Conservation (phyloP, 139 green algal genomes). For the Yamagishiella unicocca region DNA sequence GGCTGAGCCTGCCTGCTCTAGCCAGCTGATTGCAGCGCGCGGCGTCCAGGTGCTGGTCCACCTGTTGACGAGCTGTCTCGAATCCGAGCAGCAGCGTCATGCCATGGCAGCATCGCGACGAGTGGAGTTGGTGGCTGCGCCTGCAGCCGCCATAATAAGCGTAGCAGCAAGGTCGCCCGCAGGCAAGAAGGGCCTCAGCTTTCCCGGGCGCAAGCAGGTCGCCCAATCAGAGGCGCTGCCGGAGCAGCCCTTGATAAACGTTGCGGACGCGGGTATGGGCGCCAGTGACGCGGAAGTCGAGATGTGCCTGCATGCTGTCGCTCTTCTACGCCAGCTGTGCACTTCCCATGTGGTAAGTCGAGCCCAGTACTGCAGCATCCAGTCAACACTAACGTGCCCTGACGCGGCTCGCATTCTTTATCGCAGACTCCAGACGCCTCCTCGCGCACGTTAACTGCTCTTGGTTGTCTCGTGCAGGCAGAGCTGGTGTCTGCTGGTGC, state of each 20-base stretch:
- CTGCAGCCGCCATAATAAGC: neutral
- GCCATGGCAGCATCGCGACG: too few relatives aligned
- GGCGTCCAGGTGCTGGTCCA: conserved; percentile 49
- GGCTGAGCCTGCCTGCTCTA: neutral
- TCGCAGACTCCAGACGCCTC: too few relatives aligned
- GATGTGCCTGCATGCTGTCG: neutral
- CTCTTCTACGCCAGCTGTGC: conserved; percentile 7
- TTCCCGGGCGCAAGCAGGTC: too few relatives aligned
- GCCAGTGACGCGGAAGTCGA: neutral
- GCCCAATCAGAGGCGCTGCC: too few relatives aligned
- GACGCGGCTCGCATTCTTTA: too few relatives aligned
- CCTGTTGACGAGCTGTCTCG: neutral
- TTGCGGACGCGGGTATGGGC: too few relatives aligned
- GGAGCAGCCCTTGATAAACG: too few relatives aligned
- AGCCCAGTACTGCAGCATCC: too few relatives aligned
- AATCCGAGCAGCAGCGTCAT: too few relatives aligned
- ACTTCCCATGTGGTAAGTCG: neutral
- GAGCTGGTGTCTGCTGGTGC: conserved; percentile 41
- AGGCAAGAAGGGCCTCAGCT: neutral
- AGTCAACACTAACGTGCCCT: too few relatives aligned
- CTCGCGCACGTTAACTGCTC: too few relatives aligned
- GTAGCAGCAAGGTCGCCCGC: neutral
- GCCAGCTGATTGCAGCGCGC: conserved; percentile 47
- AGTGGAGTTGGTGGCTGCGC: neutral
- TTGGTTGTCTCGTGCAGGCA: too few relatives aligned